Evolutionary conservation across 1,284 basidiomycete genomes (phyloP).

Genomic region (Ustilago hordei): DNA sequence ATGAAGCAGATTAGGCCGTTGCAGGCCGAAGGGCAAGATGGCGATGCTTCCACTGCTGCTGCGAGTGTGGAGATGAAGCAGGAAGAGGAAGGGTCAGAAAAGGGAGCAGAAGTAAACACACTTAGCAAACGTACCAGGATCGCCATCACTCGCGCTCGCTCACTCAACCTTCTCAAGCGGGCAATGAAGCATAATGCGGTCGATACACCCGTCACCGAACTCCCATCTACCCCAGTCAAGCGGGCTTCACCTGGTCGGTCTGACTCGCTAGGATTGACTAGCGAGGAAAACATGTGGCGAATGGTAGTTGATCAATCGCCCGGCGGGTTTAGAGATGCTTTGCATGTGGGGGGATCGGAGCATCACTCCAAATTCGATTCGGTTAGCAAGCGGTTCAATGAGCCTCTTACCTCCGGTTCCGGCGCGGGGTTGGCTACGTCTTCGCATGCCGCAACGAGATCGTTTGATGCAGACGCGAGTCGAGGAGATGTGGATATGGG

Average conservation of each 20-base stretch:
- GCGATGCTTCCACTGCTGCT: background rate
- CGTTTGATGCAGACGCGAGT: constrained; percentile 5
- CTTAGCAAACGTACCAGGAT: constrained; percentile 30
- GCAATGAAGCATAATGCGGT: constrained; percentile 26
- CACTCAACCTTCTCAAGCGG: constrained; percentile 35
- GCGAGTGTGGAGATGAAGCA: background rate
- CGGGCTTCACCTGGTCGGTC: background rate
- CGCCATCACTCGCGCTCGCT: constrained; percentile 31
- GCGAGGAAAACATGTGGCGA: constrained; percentile 16
- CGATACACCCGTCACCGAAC: background rate
- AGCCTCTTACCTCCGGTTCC: constrained; percentile 8
- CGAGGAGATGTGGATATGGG: constrained; percentile 15
- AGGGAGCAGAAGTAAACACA: constrained; percentile 10
- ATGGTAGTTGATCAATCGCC: constrained; percentile 60
- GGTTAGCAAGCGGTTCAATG: constrained; percentile 42
- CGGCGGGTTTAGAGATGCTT: constrained; percentile 55
- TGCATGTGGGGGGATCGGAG: constrained; percentile 55
- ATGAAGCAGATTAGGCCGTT: constrained; percentile 50
- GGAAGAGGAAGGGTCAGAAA: background rate
- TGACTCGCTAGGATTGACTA: constrained; percentile 4
- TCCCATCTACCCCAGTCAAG: constrained; percentile 27
- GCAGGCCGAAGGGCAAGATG: constrained; percentile 11
- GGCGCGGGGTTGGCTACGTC: constrained; percentile 4
- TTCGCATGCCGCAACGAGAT: constrained; percentile 17
- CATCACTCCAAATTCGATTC: constrained; percentile 59